Evolutionary conservation across 2,329 filamentous ascomycete genomes (phyloP).

Genomic region (Apiospora kogelbergensis): DNA sequence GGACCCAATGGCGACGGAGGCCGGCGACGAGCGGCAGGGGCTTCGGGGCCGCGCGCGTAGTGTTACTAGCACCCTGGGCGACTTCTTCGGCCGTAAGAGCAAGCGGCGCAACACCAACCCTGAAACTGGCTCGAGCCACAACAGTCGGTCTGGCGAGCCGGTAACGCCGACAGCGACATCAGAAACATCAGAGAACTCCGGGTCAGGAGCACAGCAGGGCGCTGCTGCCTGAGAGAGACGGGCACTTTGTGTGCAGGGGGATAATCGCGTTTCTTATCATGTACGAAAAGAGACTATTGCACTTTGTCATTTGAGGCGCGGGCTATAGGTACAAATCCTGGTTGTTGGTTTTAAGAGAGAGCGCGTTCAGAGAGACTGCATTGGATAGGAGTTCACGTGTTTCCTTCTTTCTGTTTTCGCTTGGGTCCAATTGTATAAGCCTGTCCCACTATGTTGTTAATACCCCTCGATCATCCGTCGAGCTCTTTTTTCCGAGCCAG

Average conservation of each 20-base stretch:
- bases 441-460: conserved; percentile 3
- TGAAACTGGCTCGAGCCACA: conserved; percentile 19
- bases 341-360: not conserved
- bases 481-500: not conserved
- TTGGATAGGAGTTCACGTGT: conserved; percentile 31
- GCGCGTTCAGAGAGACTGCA: conserved; percentile 20
- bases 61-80: conserved; percentile 39
- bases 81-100: conserved; percentile 33
- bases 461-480: not conserved
- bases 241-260: not conserved
- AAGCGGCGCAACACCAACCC: conserved; percentile 27
- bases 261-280: not conserved
- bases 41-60: conserved; percentile 37
- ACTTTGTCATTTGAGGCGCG: not conserved
- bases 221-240: not conserved
- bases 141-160: not conserved
- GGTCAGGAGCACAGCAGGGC: not conserved
- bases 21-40: conserved; percentile 18
- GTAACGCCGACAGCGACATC: not conserved
- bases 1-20: conserved; percentile 16
- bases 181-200: not conserved
- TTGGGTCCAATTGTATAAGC: not conserved
- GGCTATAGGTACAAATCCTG: not conserved
- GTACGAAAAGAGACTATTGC: not conserved
- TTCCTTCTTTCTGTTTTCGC: conserved; percentile 13